These are phyloP conservation scores for Boletus vermiculosoides DNA, from an alignment of 768 basidiomycete genomes.

Conservation along the genomic window DNA sequence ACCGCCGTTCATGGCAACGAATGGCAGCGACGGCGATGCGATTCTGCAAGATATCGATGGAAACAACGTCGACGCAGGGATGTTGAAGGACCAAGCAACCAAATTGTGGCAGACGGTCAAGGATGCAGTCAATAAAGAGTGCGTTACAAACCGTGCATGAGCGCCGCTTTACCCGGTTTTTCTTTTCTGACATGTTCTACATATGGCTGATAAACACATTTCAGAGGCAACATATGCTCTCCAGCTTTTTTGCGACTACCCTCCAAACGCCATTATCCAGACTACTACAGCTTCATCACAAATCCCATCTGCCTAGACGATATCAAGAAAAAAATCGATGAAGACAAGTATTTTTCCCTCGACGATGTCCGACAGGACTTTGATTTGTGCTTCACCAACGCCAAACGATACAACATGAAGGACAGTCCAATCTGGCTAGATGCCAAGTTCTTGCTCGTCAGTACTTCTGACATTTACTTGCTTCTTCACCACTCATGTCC, in stretches of 20 bases:
- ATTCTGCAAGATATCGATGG: slow-evolving; percentile 21
- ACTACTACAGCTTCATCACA: slow-evolving; percentile 82
- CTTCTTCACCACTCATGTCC: slow-evolving; percentile 2
- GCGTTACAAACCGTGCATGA: slow-evolving; percentile 52
- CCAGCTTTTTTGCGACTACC: slow-evolving; percentile 68
- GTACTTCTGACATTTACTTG: slow-evolving; percentile 25
- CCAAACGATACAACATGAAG: slow-evolving; percentile 78
- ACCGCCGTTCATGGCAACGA: slow-evolving; percentile 32
- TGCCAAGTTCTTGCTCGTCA: slow-evolving; percentile 77
- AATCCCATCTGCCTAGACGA: slow-evolving; percentile 86
- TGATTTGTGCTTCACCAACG: slow-evolving; percentile 77
- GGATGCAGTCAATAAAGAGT: slow-evolving; percentile 87
- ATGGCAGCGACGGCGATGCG: slow-evolving; percentile 25
- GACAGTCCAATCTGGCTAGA: slow-evolving; percentile 78
- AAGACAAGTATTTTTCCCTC: slow-evolving; percentile 56
- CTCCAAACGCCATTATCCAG: slow-evolving; percentile 71
- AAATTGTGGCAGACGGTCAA: slow-evolving; percentile 75
- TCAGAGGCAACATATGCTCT: slow-evolving; percentile 64
- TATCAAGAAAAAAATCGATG: slow-evolving; percentile 77
- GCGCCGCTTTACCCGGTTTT: slow-evolving; percentile 41
- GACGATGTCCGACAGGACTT: slow-evolving; percentile 69
- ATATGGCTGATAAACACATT: slow-evolving; percentile 30
- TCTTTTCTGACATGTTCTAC: slow-evolving; percentile 41
- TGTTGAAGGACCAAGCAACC: slow-evolving; percentile 64
- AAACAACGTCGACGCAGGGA: slow-evolving; percentile 24